Conservation (phyloP, 2,329 filamentous ascomycete genomes). For the Dichotomopilus funicola region DNA sequence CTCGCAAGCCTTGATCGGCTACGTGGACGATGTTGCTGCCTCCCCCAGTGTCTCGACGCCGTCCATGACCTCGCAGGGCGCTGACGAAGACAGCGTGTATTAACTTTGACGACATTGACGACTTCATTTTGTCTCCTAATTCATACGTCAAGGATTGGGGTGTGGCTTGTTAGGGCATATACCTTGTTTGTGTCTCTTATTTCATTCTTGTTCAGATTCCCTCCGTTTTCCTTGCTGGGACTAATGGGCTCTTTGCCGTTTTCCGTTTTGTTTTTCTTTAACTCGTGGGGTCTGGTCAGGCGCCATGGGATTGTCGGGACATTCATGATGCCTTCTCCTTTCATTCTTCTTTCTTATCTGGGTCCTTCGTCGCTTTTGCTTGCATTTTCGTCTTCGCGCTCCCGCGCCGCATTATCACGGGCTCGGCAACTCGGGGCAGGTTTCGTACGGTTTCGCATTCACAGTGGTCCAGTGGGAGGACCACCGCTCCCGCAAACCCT, state of each 20-base stretch:
- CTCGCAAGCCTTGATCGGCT: slow-evolving; percentile 87
- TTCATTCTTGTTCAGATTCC: slow-evolving; percentile 26
- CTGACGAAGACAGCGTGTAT: slow-evolving; percentile 66
- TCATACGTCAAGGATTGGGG: slow-evolving; percentile 33
- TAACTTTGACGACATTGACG: slow-evolving; percentile 50
- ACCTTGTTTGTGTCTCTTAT: slow-evolving; percentile 25
- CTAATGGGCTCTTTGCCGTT: slow-evolving; percentile 23
- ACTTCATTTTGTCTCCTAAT: slow-evolving; percentile 35
- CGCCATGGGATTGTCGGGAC: slow-evolving; percentile 17
- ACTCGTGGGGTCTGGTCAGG: slow-evolving; percentile 23
- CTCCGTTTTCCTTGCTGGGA: slow-evolving; percentile 20
- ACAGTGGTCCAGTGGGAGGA: slow-evolving; percentile 28
- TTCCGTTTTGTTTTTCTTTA: slow-evolving; percentile 29
- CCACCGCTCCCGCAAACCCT: slow-evolving; percentile 34
- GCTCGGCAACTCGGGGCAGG: slow-evolving; percentile 40
- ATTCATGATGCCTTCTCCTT: slow-evolving; percentile 18
- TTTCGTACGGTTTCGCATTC: slow-evolving; percentile 34
- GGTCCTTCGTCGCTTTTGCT: slow-evolving; percentile 25
- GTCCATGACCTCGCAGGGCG: slow-evolving; percentile 65
- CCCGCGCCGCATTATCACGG: slow-evolving; percentile 23
- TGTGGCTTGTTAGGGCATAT: slow-evolving; percentile 39
- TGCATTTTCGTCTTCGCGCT: slow-evolving; percentile 22
- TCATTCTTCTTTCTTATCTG: slow-evolving; percentile 22
- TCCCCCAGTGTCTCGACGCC: slow-evolving; percentile 64
- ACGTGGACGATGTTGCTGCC: slow-evolving; percentile 75